phyloP scores from a whole-genome alignment of 208 protist species.

The Zelonia costaricensis region DNA sequence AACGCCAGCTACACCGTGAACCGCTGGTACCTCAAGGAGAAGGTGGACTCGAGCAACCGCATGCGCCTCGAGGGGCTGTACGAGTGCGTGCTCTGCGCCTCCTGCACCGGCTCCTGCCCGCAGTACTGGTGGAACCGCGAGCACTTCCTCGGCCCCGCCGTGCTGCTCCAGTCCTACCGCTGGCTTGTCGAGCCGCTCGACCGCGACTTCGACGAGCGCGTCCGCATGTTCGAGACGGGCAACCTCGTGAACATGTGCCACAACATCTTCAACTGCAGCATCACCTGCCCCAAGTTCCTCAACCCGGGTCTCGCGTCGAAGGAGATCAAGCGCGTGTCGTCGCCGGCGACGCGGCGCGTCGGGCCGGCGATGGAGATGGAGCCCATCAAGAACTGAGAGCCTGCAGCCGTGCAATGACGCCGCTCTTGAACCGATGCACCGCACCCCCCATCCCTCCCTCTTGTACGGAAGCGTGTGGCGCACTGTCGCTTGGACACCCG shows the following conservation, averaged over 20 bases:
- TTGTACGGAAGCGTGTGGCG: too few species aligned
- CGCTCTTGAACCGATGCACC: too few species aligned
- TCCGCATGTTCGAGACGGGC: slow-evolving; percentile 88
- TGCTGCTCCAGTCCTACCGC: slow-evolving; percentile 89
- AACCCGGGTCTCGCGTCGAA: slow-evolving; percentile 87
- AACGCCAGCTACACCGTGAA: slow-evolving; percentile 63
- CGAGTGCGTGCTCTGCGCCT: slow-evolving; percentile 91
- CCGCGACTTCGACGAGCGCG: slow-evolving; percentile 79
- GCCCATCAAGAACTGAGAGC: slow-evolving; percentile 31
- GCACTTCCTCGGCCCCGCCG: slow-evolving; percentile 87
- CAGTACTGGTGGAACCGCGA: slow-evolving; percentile 94
- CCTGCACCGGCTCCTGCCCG: slow-evolving; percentile 86
- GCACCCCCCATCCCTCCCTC: too few species aligned
- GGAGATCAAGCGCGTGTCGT: slow-evolving; percentile 87
- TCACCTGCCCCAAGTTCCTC: slow-evolving; percentile 92
- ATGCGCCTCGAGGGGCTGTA: slow-evolving; percentile 87
- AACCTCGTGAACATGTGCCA: slow-evolving; percentile 90
- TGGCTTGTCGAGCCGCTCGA: slow-evolving; percentile 92
- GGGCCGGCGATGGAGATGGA: slow-evolving; percentile 40
- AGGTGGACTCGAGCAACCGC: slow-evolving; percentile 83
- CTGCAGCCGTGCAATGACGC: too few species aligned
- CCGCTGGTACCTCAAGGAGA: slow-evolving; percentile 91
- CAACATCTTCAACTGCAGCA: slow-evolving; percentile 92
- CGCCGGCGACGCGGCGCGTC: slow-evolving; percentile 54
- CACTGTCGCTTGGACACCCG: too few species aligned